Evolutionary conservation across 495 filamentous ascomycete species (phyloP).

Genomic region (Tetracladium marchalianum): DNA sequence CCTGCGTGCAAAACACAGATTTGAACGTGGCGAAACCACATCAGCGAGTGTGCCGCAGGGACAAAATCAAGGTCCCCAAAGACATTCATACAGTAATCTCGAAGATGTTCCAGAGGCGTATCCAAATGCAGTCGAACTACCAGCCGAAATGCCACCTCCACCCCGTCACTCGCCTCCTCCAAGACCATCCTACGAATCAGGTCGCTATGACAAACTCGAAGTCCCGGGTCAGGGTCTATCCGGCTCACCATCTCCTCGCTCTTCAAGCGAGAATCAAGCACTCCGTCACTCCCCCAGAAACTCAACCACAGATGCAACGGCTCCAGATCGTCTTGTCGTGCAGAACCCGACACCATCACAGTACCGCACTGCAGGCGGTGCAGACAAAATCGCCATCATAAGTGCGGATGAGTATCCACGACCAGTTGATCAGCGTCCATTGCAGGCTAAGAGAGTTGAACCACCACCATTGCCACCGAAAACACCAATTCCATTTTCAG

Average conservation of each 20-base stretch:
- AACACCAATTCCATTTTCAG: slow-evolving; percentile 58
- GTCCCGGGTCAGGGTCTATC: slow-evolving; percentile 24
- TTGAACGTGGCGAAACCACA: slow-evolving; percentile 4
- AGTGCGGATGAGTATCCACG: slow-evolving; percentile 47
- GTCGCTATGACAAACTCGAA: slow-evolving; percentile 18
- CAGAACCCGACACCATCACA: slow-evolving; percentile 43
- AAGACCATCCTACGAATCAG: slow-evolving; percentile 19
- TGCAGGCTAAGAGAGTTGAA: slow-evolving; percentile 34
- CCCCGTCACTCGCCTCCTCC: slow-evolving; percentile 13
- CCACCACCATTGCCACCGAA: slow-evolving; percentile 81
- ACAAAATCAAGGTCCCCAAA: no score
- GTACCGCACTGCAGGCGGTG: slow-evolving; percentile 34
- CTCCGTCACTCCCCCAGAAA: neutral
- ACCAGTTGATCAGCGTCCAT: slow-evolving; percentile 20
- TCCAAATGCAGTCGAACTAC: slow-evolving; percentile 51
- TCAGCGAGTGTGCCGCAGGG: slow-evolving; percentile 1
- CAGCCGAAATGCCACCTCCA: slow-evolving; percentile 41
- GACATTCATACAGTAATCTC: neutral
- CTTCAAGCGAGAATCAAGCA: slow-evolving; percentile 14
- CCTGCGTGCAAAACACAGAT: slow-evolving; percentile 33
- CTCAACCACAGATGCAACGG: slow-evolving; percentile 18
- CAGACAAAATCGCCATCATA: slow-evolving; percentile 53
- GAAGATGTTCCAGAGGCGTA: slow-evolving; percentile 27
- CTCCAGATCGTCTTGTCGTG: slow-evolving; percentile 32
- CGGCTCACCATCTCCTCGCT: slow-evolving; percentile 19